A percentile compares a stretch with the other conserved stretches of the same genome.
Evolutionary conservation across 768 basidiomycete species (phyloP).

Genomic region (Dendrothele bispora): DNA sequence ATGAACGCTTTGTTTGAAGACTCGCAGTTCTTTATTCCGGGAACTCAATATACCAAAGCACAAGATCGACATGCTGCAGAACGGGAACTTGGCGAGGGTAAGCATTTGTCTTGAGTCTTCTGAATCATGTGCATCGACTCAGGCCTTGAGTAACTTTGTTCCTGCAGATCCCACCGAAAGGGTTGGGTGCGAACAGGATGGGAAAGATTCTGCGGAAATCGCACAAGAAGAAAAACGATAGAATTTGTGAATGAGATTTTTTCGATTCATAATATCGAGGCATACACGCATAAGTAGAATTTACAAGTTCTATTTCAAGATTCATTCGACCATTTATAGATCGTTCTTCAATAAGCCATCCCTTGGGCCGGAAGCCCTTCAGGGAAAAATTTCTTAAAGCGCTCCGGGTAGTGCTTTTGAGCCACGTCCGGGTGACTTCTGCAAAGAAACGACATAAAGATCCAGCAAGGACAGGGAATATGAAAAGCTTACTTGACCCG

Average conservation of each 20-base stretch:
- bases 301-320: no score
- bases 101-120: neutral
- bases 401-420: no score
- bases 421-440: slow-evolving; percentile 11
- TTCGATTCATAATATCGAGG: no score
- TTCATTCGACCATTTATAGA: no score
- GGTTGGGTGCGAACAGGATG: no score
- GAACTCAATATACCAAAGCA: slow-evolving; percentile 33
- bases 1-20: slow-evolving; percentile 42
- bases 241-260: no score
- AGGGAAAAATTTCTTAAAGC: no score
- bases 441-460: neutral
- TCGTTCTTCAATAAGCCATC: no score
- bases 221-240: no score
- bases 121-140: slow-evolving; percentile 9
- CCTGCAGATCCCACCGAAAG: slow-evolving; percentile 27
- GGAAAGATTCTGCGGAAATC: no score
- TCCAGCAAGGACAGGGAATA: neutral
- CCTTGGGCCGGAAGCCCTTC: no score
- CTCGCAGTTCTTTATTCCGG: slow-evolving; percentile 35
- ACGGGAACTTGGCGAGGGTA: slow-evolving; percentile 37
- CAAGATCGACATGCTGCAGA: slow-evolving; percentile 34
- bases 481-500: slow-evolving; percentile 4
- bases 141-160: slow-evolving; percentile 21
- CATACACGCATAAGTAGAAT: no score